These are phyloP conservation scores for Claviceps monticola DNA, from an alignment of 2,329 filamentous ascomycete species.

Conservation along the genomic window DNA sequence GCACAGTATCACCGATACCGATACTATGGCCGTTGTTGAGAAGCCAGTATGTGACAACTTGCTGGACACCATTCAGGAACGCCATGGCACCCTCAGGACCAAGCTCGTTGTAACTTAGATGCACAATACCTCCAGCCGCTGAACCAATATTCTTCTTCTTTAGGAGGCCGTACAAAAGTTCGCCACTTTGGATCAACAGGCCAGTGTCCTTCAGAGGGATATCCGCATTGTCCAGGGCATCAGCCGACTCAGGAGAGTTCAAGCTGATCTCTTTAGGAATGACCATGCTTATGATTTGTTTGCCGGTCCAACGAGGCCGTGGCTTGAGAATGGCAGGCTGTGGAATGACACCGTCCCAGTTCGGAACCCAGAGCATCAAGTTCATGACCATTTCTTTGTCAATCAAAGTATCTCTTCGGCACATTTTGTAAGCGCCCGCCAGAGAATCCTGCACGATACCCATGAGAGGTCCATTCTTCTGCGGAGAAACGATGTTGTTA, in stretches of 20 bases:
- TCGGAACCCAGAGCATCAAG: slow-evolving; percentile 90
- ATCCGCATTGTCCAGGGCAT: slow-evolving; percentile 32
- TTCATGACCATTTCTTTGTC: slow-evolving; percentile 91
- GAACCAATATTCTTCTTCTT: slow-evolving; percentile 94
- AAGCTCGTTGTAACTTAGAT: slow-evolving; percentile 92
- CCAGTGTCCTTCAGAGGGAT: slow-evolving; percentile 61
- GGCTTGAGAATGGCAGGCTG: slow-evolving; percentile 90
- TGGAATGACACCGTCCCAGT: slow-evolving; percentile 93
- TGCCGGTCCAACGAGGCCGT: slow-evolving; percentile 87
- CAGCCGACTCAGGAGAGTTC: slow-evolving; percentile 41
- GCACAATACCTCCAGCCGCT: slow-evolving; percentile 77
- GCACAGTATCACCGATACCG: slow-evolving; percentile 95
- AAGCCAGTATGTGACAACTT: slow-evolving; percentile 94
- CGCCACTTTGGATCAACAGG: slow-evolving; percentile 69
- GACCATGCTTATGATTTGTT: slow-evolving; percentile 91
- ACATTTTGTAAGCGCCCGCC: slow-evolving; percentile 94
- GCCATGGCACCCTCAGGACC: slow-evolving; percentile 74
- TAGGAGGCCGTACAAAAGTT: slow-evolving; percentile 80
- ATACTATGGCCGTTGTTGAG: slow-evolving; percentile 95
- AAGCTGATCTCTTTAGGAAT: slow-evolving; percentile 80
- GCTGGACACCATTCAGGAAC: slow-evolving; percentile 92
- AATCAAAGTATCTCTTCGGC: slow-evolving; percentile 80
- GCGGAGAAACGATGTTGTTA: slow-evolving; percentile 93
- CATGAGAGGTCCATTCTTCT: slow-evolving; percentile 95
- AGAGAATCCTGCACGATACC: slow-evolving; percentile 98